These are phyloP conservation scores for Dillenia turbinata DNA, from an alignment of 164 flowering plant genomes.

Conservation along the genomic window DNA sequence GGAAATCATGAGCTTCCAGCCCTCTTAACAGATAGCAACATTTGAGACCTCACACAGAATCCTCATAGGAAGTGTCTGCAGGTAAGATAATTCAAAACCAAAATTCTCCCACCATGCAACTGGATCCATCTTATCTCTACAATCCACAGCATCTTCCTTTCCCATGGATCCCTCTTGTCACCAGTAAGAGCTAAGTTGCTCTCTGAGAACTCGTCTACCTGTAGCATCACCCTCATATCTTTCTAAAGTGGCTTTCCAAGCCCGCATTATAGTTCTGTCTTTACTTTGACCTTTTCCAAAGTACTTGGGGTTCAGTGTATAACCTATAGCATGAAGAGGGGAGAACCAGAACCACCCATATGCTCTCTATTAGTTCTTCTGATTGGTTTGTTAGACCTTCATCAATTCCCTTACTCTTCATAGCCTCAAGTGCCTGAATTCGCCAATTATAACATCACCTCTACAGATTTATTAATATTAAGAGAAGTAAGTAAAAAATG, in stretches of 20 bases:
- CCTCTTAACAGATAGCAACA: conserved; percentile 21
- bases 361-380: conserved; percentile 26
- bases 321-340: conserved; percentile 41
- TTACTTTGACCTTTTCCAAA: conserved; percentile 35
- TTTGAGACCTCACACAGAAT: conserved; percentile 31
- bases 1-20: conserved; percentile 8
- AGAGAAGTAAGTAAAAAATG: conserved; percentile 25
- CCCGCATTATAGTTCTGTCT: conserved; percentile 37
- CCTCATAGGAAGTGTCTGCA: conserved; percentile 35
- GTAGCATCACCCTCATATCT: conserved; percentile 31
- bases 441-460: conserved; percentile 32
- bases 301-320: conserved; percentile 29
- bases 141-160: conserved; percentile 44
- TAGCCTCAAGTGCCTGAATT: conserved; percentile 26
- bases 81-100: conserved; percentile 34
- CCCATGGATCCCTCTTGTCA: conserved; percentile 36
- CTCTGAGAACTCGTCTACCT: conserved; percentile 25
- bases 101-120: conserved; percentile 49
- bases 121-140: conserved; percentile 42
- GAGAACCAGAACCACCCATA: conserved; percentile 34
- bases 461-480: conserved; percentile 27
- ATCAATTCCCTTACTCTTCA: conserved; percentile 24
- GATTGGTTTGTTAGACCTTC: conserved; percentile 18
- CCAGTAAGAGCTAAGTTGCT: conserved; percentile 42
- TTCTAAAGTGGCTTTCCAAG: conserved; percentile 39